Base-by-base conservation (phyloP, 106 monocot genomes). In the Hemerocallis citrina region DNA sequence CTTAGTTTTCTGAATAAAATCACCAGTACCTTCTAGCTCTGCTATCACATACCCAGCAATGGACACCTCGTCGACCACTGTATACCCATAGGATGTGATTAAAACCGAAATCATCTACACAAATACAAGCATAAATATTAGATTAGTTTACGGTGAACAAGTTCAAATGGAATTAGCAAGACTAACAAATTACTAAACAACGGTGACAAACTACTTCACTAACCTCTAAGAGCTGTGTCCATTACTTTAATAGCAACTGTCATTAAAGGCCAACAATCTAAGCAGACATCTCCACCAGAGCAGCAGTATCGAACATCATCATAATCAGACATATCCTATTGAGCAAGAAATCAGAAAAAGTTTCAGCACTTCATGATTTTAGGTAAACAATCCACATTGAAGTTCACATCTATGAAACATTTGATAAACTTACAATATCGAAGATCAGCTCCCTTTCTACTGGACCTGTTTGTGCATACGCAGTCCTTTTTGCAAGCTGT, bases 51-150 rank as follows among this genome's bases (percentile, higher is more conserved):
- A 98, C 88, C 96, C 96, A 98, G 63, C 96, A 98, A 75, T 98
- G 96, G 55, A 98, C 87, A 61, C 96, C 96, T 77, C 96, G 96
- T 15, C 96, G 77, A 4, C 96, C 96, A 78, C 96, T 98, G 50
- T 76, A 98, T 50, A 92, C 96, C 96, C 96, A 98, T 34, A 98
- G 59, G 37, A 98, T 91, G 57, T 98, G 96, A 66, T 73, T 80
- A 70, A 98, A 98, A 62, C 96, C 96, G 79, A 98, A 98, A 85
- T 91, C 96, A 79, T 91, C 96, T 98, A 72, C 59, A n/a, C n/a
- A n/a, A 74, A 59, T 22, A 41, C 16, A 34, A 52, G 20, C 0
- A 55, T 34, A 30, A 7, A 10, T 28, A 29, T 16, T 44, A n/a
- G n/a, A n/a, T n/a, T n/a, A n/a, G n/a, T n/a, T n/a, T n/a, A n/a